Evolutionary conservation across 1,139 yeast species (phyloP).

Genomic region (Ogataea hybrid): DNA sequence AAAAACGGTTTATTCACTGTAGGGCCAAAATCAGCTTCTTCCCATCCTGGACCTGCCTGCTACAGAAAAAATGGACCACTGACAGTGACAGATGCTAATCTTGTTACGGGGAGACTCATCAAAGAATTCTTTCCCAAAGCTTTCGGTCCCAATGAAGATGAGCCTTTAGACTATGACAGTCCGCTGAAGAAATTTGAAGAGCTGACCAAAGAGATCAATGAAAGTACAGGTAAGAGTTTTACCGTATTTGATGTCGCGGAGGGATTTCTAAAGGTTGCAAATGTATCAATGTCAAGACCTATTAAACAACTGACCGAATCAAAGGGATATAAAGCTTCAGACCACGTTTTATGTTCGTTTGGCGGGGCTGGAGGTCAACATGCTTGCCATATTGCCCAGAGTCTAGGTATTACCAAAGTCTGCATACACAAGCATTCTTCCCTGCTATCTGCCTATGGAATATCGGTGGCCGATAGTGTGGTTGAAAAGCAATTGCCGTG

Average conservation of each 20-base stretch:
- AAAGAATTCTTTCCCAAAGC: constrained; percentile 52
- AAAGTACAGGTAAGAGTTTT: constrained; percentile 35
- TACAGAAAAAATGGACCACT: constrained; percentile 57
- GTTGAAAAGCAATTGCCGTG: constrained; percentile 48
- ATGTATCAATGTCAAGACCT: constrained; percentile 52
- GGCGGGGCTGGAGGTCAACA: constrained; percentile 61
- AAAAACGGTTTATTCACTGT: constrained; percentile 50
- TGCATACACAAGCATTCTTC: constrained; percentile 50
- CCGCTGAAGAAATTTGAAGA: constrained; percentile 39
- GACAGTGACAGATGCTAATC: constrained; percentile 55
- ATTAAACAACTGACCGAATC: constrained; percentile 51
- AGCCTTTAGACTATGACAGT: constrained; percentile 44
- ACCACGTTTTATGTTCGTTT: constrained; percentile 46
- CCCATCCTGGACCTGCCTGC: constrained; percentile 61
- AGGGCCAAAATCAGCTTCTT: constrained; percentile 56
- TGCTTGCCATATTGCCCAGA: constrained; percentile 46
- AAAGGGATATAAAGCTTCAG: constrained; percentile 42
- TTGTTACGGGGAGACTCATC: constrained; percentile 48
- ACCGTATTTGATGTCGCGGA: constrained; percentile 44
- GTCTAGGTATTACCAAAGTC: constrained; percentile 42
- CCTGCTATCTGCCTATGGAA: constrained; percentile 50
- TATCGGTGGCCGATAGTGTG: constrained; percentile 53
- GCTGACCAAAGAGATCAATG: constrained; percentile 41
- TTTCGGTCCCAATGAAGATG: constrained; percentile 51
- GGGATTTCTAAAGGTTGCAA: constrained; percentile 50